Percentiles rank a stretch among this genome's conserved stretches.
These are phyloP conservation scores for Monilinia laxa DNA, from an alignment of 2,329 filamentous ascomycete species.

Conservation along the genomic window DNA sequence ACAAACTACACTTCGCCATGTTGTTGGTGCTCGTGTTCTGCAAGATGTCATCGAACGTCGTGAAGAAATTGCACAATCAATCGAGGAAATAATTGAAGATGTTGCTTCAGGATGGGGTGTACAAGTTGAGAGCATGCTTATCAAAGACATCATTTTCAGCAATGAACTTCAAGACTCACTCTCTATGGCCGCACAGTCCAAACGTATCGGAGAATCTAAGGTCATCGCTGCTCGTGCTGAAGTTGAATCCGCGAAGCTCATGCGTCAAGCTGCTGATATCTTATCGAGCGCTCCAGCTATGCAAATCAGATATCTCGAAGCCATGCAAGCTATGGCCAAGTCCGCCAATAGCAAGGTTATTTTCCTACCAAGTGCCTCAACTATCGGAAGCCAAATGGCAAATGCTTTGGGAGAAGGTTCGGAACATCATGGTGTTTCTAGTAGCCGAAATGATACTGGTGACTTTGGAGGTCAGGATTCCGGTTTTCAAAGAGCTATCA, in stretches of 20 bases:
- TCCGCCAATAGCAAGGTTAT: constrained; percentile 84
- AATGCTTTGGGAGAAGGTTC: constrained; percentile 56
- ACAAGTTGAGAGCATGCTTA: constrained; percentile 95
- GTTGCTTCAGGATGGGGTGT: constrained; percentile 94
- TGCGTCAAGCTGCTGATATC: constrained; percentile 91
- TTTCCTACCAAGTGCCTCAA: constrained; percentile 63
- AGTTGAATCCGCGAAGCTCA: constrained; percentile 93
- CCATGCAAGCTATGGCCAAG: constrained; percentile 99
- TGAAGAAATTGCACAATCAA: constrained; percentile 93
- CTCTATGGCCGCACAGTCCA: constrained; percentile 97
- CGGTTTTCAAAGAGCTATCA: constrained; percentile 77
- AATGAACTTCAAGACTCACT: constrained; percentile 93
- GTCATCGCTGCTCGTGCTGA: constrained; percentile 96
- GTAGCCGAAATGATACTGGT: constrained; percentile 42
- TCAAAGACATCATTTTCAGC: constrained; percentile 99
- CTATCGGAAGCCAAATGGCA: constrained; percentile 60
- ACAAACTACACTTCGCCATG: constrained; percentile 94
- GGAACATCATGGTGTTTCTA: constrained; percentile 47
- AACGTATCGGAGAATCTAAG: constrained; percentile 97
- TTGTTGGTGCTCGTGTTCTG: constrained; percentile 90
- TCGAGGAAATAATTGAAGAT: constrained; percentile 96
- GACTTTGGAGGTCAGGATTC: constrained; percentile 55
- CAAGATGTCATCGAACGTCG: constrained; percentile 98
- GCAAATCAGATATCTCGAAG: constrained; percentile 97
- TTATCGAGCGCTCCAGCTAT: constrained; percentile 89